Evolutionary conservation across 2,329 filamentous ascomycete species (phyloP).

Genomic region (Alternaria arbusti): DNA sequence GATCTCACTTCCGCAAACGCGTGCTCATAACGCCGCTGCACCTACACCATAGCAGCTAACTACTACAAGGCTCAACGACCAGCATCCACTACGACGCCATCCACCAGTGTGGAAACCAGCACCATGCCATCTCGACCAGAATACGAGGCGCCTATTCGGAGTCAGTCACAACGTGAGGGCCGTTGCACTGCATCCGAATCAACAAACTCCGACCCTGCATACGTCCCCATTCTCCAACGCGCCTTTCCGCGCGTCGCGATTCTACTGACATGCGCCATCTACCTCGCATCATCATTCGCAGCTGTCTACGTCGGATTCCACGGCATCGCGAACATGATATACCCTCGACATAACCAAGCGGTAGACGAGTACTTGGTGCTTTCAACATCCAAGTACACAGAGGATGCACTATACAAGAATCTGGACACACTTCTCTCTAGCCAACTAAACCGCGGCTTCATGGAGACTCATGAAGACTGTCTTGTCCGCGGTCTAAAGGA

Average conservation of each 20-base stretch:
- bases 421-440: conserved; percentile 12
- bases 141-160: no score
- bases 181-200: neutral
- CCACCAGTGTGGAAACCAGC: neutral
- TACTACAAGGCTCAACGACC: neutral
- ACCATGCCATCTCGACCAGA: neutral
- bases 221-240: neutral
- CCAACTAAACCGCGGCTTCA: conserved; percentile 12
- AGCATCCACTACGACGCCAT: neutral
- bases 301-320: conserved; percentile 8
- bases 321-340: conserved; percentile 1
- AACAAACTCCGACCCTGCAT: neutral
- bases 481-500: conserved; percentile 27
- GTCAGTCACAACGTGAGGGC: neutral
- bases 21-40: neutral
- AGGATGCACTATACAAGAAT: conserved; percentile 11
- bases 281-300: conserved; percentile 12
- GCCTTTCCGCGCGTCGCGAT: conserved; percentile 8
- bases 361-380: conserved; percentile 5
- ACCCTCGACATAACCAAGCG: conserved; percentile 7
- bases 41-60: neutral
- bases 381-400: neutral
- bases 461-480: conserved; percentile 35
- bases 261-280: conserved; percentile 10
- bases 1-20: neutral